Base-by-base conservation (phyloP, 2,329 filamentous ascomycete species). In the Blastomyces percursus region DNA sequence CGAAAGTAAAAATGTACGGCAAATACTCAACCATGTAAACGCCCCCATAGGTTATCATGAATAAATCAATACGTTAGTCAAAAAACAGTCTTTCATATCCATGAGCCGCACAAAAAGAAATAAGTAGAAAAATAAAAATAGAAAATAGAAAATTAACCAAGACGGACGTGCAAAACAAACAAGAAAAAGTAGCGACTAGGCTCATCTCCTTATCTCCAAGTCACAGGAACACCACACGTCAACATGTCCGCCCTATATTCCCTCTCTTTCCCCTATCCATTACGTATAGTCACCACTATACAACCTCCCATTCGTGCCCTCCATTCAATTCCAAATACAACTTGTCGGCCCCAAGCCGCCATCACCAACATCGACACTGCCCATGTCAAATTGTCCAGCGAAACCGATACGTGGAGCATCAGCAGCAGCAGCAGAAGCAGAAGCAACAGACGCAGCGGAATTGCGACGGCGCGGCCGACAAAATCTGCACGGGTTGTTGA, bases 401-500 rank as follows among this genome's bases (percentile, higher is more conserved):
- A n/a, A 21, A 8, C 2, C 14, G 2, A 24, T 21, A 58, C 4
- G 4, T 12, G 30, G 21, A 44, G 32, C 8, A 42, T 32, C 6
- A 16, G 8, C 11, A 11, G 55, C 16, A 27, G 32, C 5, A 11
- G 55, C 27, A 40, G 32, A 21, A 11, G 55, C 16, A 21, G 55
- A 24, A 14, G 35, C 3, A 44, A 21, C 21, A 44, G 55, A 42
- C 35, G 14, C n/a, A 32, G 57, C 44, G 21, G 35, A 54, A 48
- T 32, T 46, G 19, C 44, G 61, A 50, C 58, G 57, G n/a, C 59
- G 51, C 9, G 61, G 60, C 50, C 62, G 63, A 60, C 66, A 67
- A 46, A 62, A 67, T 11, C 60, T 60, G 48, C 66, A 67, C 44
- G 40, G 59, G 55, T 59, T 66, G 51, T 59, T 62, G 50, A 66